phyloP scores from a whole-genome alignment of 345 rosid genomes.

The Litchi chinensis region DNA sequence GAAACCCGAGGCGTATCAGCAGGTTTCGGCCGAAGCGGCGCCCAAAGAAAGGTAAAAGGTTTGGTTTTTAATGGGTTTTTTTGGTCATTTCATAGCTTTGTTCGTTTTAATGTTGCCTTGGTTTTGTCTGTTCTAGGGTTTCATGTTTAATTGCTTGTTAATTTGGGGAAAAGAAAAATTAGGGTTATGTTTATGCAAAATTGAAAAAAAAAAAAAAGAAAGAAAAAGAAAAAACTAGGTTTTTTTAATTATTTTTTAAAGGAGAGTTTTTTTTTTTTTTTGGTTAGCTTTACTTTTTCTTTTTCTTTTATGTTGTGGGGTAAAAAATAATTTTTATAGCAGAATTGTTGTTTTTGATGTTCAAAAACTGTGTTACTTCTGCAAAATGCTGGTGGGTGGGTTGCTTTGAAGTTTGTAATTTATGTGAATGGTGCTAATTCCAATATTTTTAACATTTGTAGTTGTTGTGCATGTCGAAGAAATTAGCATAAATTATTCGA shows the following conservation, averaged over 20 bases:
- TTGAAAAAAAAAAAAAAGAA: neutral
- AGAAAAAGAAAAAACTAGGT: neutral
- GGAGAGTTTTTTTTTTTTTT: neutral
- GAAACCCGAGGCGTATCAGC: conserved; percentile 33
- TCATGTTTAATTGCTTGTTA: neutral
- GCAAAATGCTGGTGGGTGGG: neutral
- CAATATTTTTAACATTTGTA: neutral
- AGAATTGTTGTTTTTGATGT: conserved; percentile 1
- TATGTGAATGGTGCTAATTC: neutral
- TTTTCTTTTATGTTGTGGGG: neutral
- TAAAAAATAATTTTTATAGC: neutral
- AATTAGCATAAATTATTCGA: neutral
- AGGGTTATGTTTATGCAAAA: conserved; percentile 3
- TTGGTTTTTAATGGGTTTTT: conserved; percentile 3
- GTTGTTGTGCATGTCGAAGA: neutral
- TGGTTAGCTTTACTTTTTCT: neutral
- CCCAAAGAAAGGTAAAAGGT: conserved; percentile 93
- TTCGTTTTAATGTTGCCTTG: conserved; percentile 13
- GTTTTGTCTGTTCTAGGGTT: conserved; percentile 17
- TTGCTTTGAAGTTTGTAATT: conserved; percentile 6
- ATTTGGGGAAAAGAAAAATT: neutral
- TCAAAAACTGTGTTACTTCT: neutral
- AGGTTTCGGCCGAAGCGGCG: conserved; percentile 30
- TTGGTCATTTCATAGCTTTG: neutral
- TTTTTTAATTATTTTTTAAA: neutral